phyloP scores from a whole-genome alignment of 2,329 filamentous ascomycete genomes.

The Fusarium fujikuroi region DNA sequence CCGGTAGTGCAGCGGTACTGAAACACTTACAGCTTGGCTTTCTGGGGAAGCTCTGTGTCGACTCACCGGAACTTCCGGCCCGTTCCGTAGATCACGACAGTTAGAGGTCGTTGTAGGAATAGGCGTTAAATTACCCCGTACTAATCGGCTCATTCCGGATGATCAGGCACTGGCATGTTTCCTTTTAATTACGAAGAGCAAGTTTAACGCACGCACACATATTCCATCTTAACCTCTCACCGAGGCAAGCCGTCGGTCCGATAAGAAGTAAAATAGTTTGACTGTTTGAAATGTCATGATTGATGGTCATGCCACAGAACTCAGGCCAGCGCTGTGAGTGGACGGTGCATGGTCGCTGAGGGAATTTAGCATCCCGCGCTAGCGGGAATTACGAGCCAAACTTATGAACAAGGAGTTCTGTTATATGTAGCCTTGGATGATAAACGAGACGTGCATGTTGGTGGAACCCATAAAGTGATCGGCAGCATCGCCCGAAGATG shows the following conservation, averaged over 20 bases:
- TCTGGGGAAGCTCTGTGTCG: not conserved
- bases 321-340: not conserved
- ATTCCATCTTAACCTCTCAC: not conserved
- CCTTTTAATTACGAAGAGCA: not conserved
- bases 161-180: not conserved
- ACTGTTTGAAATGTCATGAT: not conserved
- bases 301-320: not conserved
- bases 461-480: not conserved
- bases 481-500: not conserved
- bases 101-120: not conserved
- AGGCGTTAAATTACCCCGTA: not conserved
- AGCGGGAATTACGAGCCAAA: too few relatives aligned
- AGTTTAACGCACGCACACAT: not conserved
- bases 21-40: not conserved
- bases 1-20: not conserved
- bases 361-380: not conserved
- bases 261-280: not conserved
- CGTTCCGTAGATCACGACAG: not conserved
- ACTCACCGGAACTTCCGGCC: not conserved
- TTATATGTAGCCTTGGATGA: not conserved
- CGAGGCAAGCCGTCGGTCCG: not conserved
- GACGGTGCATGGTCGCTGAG: not conserved
- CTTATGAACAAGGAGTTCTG: not conserved
- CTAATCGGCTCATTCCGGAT: not conserved
- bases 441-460: not conserved